Evolutionary conservation across 352 stramenopile genomes (phyloP), one percentile per base, ranked within the genome.

Genomic region (Pythium vanterpoolii): DNA sequence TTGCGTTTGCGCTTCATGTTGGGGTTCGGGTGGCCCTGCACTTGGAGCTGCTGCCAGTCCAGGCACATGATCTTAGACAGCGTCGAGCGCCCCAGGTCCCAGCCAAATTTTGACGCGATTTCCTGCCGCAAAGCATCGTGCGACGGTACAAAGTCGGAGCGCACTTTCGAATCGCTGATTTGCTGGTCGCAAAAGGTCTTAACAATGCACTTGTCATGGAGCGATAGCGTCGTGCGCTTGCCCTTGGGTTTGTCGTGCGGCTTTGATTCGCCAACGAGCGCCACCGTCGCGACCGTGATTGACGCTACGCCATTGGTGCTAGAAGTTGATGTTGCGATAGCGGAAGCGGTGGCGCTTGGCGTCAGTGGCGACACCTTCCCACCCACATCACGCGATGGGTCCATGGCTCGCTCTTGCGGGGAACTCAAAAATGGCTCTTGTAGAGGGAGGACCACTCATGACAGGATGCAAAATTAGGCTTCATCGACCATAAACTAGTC

Each of bases 121-220:
- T 87, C 78, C 16, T 68, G 68, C 14, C 81, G 68, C 56, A 90
- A 71, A 38, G 67, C 23, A 30, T 89, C 81, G 42, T 90, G 81
- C 19, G 81, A 89, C 45, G 78, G 81, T 62, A 77, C 68, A 28
- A 75, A 54, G 43, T 86, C 68, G 50, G 76, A 74, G 36, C 75
- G 73, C 42, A 65, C 62, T 47, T 85, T 87, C 64, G 73, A 79
- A n/a, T 80, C 70, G 24, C 49, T 72, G 30, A 89, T 66, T 49
- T 77, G 77, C 56, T 89, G 69, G 66, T 89, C 81, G 52, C 81
- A 90, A 48, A 89, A 90, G 27, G 73, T 88, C 72, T 90, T 90
- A 31, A 87, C 77, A 13, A 89, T 77, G 11, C 67, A 61, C 56
- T 90, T 90, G 46, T 90, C 78, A 43, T 83, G 78, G 45, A 90